Conservation (phyloP, 371 early-diverging fungal genomes). For the Saksenaea vasiformis region DNA sequence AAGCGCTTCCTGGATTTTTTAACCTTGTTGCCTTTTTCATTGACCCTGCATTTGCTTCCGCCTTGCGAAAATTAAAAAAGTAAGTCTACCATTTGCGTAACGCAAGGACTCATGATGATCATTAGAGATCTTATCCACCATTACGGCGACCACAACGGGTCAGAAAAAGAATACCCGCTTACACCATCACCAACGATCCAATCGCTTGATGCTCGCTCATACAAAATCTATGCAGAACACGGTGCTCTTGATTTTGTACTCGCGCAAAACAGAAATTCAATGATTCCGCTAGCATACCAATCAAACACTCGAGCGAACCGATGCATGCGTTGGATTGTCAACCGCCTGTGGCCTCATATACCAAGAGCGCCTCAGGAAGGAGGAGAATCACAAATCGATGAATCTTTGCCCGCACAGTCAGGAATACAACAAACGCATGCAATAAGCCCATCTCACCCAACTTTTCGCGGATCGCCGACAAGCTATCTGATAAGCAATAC, state of each 20-base stretch:
- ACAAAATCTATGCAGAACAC: constrained; percentile 13
- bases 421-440: neutral
- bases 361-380: neutral
- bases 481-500: constrained; percentile 5
- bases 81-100: neutral
- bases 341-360: neutral
- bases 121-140: constrained; percentile 16
- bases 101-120: neutral
- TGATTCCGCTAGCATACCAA: neutral
- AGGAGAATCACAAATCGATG: neutral
- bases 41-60: constrained; percentile 22
- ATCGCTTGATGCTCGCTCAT: constrained; percentile 6
- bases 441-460: neutral
- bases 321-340: constrained; percentile 11
- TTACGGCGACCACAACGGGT: constrained; percentile 3
- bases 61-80: constrained; percentile 11
- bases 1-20: constrained; percentile 24
- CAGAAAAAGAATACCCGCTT: neutral
- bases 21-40: constrained; percentile 24
- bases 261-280: constrained; percentile 1
- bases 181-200: neutral
- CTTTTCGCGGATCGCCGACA: constrained; percentile 12
- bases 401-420: neutral
- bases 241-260: constrained; percentile 15
- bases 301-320: neutral